Base-by-base conservation (phyloP, 2,329 filamentous ascomycete genomes). In the Hymenoscyphus fructigenus region DNA sequence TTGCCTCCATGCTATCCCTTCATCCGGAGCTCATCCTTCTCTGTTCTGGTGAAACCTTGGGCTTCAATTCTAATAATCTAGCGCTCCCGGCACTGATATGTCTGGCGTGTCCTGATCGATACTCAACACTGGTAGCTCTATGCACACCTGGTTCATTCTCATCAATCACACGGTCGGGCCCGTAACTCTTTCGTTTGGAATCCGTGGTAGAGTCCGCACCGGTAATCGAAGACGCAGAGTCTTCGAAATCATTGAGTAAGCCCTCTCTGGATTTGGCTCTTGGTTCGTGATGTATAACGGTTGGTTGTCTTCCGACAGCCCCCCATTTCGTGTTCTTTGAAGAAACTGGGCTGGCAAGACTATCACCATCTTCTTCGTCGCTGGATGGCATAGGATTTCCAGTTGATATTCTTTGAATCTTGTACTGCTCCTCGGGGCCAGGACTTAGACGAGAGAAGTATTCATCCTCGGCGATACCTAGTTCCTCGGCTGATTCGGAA, bases 71-170 rank as follows among this genome's bases (percentile, higher is more conserved):
- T 59, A 95, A 79, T 60, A 94, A 78, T 76, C 87, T 90, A 12
- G 91, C 91, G 73, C 90, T 93, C 59, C 91, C 91, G 56, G 90
- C 89, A 73, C 90, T 93, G 72, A 93, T 88, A 68, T 89, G 89
- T 62, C 89, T 84, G 23, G 81, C 85, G 71, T 93, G 90, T 10
- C 83, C 81, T 71, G 82, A 85, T 65, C 85, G 85, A 59, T 72
- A 63, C 66, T 89, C 86, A 64, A 94, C 81, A 76, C 90, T 94
- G 60, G 83, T 88, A 32, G 92, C 91, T 70, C 89, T 87, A 71
- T 88, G 85, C 32, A 88, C 50, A 17, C 67, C 70, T 55, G 65
- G 38, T n/a, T n/a, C 26, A 53, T 69, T 66, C 23, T 70, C 68
- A 36, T 70, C 66, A 4, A 67, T 58, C 20, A 66, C 65, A 7